A percentile compares a stretch with the other conserved stretches of the same genome.
Conservation (phyloP, 805 yeast genomes). For the Candida railenensis region DNA sequence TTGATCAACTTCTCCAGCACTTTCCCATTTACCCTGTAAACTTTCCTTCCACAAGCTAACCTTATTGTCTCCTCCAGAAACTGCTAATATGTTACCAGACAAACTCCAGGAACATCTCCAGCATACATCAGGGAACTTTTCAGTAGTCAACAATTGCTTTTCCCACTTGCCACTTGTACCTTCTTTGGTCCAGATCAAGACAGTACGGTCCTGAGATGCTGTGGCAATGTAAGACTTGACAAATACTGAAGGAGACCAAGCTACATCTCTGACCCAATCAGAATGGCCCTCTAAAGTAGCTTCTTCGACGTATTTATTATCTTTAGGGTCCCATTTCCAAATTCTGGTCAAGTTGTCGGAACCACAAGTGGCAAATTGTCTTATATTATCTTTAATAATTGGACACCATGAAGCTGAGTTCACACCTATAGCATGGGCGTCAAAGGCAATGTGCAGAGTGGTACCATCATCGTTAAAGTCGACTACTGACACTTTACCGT, state of each 20-base stretch:
- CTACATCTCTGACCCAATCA: conserved; percentile 98
- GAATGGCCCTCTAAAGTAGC: conserved; percentile 83
- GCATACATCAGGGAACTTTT: conserved; percentile 92
- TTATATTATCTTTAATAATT: conserved; percentile 41
- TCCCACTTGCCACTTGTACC: conserved; percentile 69
- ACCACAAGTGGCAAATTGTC: conserved; percentile 91
- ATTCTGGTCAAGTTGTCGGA: conserved; percentile 91
- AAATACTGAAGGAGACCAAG: conserved; percentile 93
- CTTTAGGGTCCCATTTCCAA: conserved; percentile 69
- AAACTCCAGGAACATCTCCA: conserved; percentile 99
- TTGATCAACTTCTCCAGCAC: conserved; percentile 95
- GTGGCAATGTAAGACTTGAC: conserved; percentile 89
- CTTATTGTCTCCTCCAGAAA: conserved; percentile 94
- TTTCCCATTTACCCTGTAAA: conserved; percentile 90
- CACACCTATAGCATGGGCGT: conserved; percentile 91
- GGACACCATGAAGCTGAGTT: conserved; percentile 97
- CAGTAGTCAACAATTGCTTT: conserved; percentile 68
- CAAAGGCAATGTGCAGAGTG: conserved; percentile 57
- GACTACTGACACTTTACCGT: conserved; percentile 86
- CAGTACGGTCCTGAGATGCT: conserved; percentile 95
- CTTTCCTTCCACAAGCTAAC: conserved; percentile 97
- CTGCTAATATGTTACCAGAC: conserved; percentile 92
- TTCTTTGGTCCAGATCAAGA: conserved; percentile 92
- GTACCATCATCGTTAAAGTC: conserved; percentile 91
- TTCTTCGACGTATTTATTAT: conserved; percentile 65